These are phyloP conservation scores for Hypoxylon rickii DNA, from an alignment of 495 filamentous ascomycete species.

Conservation along the genomic window DNA sequence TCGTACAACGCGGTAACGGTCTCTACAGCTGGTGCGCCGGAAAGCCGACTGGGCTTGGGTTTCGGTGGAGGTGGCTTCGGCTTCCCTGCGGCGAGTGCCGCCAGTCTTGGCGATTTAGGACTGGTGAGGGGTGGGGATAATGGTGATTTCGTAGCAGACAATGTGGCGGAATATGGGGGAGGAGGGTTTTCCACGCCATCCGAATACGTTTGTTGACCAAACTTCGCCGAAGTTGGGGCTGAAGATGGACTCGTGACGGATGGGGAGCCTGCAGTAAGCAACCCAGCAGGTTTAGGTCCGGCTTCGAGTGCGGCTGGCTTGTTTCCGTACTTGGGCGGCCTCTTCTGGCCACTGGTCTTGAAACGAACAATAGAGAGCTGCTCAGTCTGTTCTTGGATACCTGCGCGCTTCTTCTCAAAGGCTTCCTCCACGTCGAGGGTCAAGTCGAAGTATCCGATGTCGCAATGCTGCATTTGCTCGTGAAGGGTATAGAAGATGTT, in stretches of 20 bases:
- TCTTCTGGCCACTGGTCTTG: slow-evolving; percentile 76
- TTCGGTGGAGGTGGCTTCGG: slow-evolving; percentile 88
- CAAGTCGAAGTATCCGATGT: slow-evolving; percentile 97
- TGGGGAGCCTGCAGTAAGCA: slow-evolving; percentile 47
- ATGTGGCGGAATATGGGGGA: slow-evolving; percentile 68
- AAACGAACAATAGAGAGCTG: slow-evolving; percentile 81
- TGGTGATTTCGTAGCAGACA: slow-evolving; percentile 38
- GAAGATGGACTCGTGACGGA: no score
- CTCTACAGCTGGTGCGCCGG: slow-evolving; percentile 66
- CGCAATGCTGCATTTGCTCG: slow-evolving; percentile 93
- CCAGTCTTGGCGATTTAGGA: slow-evolving; percentile 39
- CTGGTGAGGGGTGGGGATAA: slow-evolving; percentile 59
- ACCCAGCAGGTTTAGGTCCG: slow-evolving; percentile 42
- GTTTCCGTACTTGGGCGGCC: slow-evolving; percentile 57
- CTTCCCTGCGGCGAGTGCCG: slow-evolving; percentile 77
- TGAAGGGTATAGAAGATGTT: slow-evolving; percentile 99
- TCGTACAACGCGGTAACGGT: slow-evolving; percentile 88
- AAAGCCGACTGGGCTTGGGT: slow-evolving; percentile 81
- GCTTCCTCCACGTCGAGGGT: slow-evolving; percentile 87
- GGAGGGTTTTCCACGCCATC: slow-evolving; percentile 42
- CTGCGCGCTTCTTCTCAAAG: slow-evolving; percentile 84
- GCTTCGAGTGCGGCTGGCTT: slow-evolving; percentile 49
- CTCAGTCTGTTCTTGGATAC: slow-evolving; percentile 82
- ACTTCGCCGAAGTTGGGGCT: slow-evolving; percentile 26
- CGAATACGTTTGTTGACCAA: slow-evolving; percentile 33